phyloP scores from a whole-genome alignment of 2,329 filamentous ascomycete genomes.

The Trichoderma sp. region DNA sequence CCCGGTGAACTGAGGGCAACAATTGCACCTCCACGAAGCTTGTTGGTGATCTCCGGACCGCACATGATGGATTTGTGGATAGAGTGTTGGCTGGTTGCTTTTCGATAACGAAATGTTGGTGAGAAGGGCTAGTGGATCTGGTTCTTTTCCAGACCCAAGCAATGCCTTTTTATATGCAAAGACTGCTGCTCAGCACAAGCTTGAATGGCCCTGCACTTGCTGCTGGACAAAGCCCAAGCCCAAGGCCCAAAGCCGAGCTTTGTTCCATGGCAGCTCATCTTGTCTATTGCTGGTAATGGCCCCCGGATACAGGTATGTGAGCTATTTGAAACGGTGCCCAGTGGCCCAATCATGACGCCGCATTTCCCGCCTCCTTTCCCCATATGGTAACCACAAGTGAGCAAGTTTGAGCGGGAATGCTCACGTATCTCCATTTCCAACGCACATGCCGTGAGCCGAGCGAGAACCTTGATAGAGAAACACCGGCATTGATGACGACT shows the following conservation, averaged over 20 bases:
- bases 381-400: slow-evolving; percentile 30
- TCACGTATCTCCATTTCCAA: slow-evolving; percentile 19
- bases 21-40: slow-evolving; percentile 45
- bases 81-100: neutral
- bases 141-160: neutral
- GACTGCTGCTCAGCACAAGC: neutral
- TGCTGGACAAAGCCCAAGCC: neutral
- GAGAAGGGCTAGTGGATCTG: neutral
- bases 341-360: slow-evolving; percentile 30
- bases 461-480: slow-evolving; percentile 4
- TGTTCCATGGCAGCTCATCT: slow-evolving; percentile 5
- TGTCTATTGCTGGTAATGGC: neutral
- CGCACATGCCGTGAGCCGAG: neutral
- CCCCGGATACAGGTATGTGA: neutral
- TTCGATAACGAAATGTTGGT: neutral
- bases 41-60: slow-evolving; percentile 40
- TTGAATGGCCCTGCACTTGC: neutral
- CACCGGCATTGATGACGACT: neutral
- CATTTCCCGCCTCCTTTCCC: slow-evolving; percentile 24
- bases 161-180: slow-evolving; percentile 5
- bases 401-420: slow-evolving; percentile 37
- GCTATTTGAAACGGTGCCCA: neutral
- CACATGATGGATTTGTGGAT: slow-evolving; percentile 37
- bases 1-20: slow-evolving; percentile 39
- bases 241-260: too few relatives aligned